Evolutionary conservation across 1,284 basidiomycete species (phyloP), one percentile per base, ranked within the genome.

Genomic region (Ustilago shanxiensis): DNA sequence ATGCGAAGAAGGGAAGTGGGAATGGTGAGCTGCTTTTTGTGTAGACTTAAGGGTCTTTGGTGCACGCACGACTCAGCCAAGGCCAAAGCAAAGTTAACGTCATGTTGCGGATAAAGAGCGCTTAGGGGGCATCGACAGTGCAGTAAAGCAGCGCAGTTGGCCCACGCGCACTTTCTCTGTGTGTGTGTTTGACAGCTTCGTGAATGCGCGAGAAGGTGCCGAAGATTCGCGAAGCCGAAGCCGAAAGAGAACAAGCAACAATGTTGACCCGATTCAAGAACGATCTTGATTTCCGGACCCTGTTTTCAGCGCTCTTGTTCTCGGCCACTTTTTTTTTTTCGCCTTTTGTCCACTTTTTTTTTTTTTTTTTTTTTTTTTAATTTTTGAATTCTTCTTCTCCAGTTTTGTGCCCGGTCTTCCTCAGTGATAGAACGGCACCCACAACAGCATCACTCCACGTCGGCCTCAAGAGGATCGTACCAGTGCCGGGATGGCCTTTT

Each of bases 161-260:
- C 47, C 28, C 47, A 26, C 28, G 47, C 47, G 47, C 47, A 11
- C 35, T 10, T 37, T 28, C n/a, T n/a, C n/a, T 44, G 18, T 10
- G n/a, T 20, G 39, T 24, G 9, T 16, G 33, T 16, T n/a, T 56
- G 56, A 64, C 61, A 64, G 57, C 50, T 60, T 49, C 45, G 11
- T 20, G 51, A 69, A 69, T 44, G 9, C 45, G 47, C 60, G 41
- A 61, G 52, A 51, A 49, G 31, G 44, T 31, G 58, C 65, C 58
- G 66, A 61, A 60, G 37, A 54, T 71, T 64, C 63, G 69, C 69
- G 69, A 70, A 70, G 53, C 47, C 35, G 14, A 57, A 37, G 50
- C 29, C 31, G 50, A 52, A 52, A 1, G 29, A 1, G n/a, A n/a
- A n/a, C n/a, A n/a, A n/a, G n/a, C n/a, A n/a, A n/a, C 29, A 29